Evolutionary conservation across 805 yeast species (phyloP).

Genomic region (Sugiyamaella lignohabitans): DNA sequence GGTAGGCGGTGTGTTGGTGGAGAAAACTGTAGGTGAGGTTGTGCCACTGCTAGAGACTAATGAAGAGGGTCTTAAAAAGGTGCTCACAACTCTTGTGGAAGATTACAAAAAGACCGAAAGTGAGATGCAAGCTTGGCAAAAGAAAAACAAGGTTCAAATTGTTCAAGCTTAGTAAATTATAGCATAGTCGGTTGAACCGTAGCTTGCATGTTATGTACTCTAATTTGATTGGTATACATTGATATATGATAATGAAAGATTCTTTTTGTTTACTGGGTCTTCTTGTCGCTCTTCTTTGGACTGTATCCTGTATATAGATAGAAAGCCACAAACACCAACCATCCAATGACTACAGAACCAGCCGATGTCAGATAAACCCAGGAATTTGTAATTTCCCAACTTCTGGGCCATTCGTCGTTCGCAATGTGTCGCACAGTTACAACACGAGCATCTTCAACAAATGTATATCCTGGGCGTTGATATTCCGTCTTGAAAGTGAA

Average conservation of each 20-base stretch:
- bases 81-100: constrained; percentile 34
- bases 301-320: constrained; percentile 40
- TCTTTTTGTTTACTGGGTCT: neutral
- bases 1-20: constrained; percentile 90
- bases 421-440: constrained; percentile 91
- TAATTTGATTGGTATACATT: neutral
- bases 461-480: constrained; percentile 69
- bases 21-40: constrained; percentile 74
- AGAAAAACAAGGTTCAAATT: constrained; percentile 43
- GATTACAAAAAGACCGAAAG: constrained; percentile 38
- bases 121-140: constrained; percentile 45
- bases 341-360: constrained; percentile 58
- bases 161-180: constrained; percentile 32
- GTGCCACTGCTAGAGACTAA: constrained; percentile 55
- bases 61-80: constrained; percentile 40
- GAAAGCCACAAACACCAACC: constrained; percentile 69
- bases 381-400: constrained; percentile 88
- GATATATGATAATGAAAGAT: neutral
- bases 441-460: constrained; percentile 54
- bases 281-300: constrained; percentile 2
- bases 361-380: constrained; percentile 85
- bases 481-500: constrained; percentile 79
- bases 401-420: constrained; percentile 87
- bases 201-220: no score
- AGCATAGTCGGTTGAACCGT: no score